Conservation (phyloP, 371 early-diverging fungal species). For the Gilbertella persicaria region DNA sequence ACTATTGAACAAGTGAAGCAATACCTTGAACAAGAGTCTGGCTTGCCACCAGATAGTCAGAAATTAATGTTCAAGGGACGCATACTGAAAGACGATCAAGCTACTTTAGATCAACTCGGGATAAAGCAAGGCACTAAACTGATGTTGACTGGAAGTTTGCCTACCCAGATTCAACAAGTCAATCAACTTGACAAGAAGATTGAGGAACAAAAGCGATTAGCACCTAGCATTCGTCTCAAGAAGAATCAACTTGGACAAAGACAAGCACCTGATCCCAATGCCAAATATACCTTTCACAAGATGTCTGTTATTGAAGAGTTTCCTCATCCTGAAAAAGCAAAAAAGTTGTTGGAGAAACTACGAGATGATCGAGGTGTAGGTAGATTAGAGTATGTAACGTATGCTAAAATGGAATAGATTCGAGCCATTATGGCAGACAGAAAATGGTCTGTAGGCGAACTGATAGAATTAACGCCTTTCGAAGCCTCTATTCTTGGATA, state of each 20-base stretch:
- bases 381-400: background rate
- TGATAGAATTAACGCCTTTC: constrained; percentile 82
- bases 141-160: constrained; percentile 57
- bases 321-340: constrained; percentile 62
- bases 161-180: constrained; percentile 46
- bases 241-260: constrained; percentile 1
- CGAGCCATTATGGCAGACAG: constrained; percentile 73
- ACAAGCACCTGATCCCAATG: constrained; percentile 17
- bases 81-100: constrained; percentile 28
- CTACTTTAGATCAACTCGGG: constrained; percentile 12
- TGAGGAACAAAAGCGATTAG: constrained; percentile 13
- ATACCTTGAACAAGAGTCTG: constrained; percentile 36
- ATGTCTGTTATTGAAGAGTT: constrained; percentile 70
- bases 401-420: constrained; percentile 37
- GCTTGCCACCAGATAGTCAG: constrained; percentile 41
- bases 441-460: constrained; percentile 74
- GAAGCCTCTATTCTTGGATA: constrained; percentile 84
- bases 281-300: constrained; percentile 68
- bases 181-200: constrained; percentile 40
- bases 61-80: constrained; percentile 59
- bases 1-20: constrained; percentile 42
- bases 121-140: constrained; percentile 40
- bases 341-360: constrained; percentile 64
- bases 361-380: constrained; percentile 66
- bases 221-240: constrained; percentile 6